Base-by-base conservation (phyloP, 257 asterid genomes). In the Solanum sparsipilum region DNA sequence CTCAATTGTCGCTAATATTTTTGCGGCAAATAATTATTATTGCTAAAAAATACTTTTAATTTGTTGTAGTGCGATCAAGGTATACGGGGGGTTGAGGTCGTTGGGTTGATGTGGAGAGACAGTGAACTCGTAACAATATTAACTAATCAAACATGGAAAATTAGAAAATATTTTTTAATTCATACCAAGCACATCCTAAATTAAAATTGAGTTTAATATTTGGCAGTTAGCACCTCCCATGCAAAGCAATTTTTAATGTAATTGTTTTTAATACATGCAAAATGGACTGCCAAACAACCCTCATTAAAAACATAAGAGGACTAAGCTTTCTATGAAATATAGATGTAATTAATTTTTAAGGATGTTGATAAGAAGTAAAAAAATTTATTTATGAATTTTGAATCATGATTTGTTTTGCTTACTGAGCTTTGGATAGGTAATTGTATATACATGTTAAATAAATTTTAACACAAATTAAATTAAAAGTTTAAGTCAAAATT, bases 1-100 rank as follows among this genome's bases (percentile, higher is more conserved):
- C 63, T 52, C 1, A 16, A 52, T 18, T 52, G 4, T 0, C 0
- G 63, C 9, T 52, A 52, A 52, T 52, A 52, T 1, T 52, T 52
- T 6, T 52, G 9, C 9, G 0, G 1, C 0, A 0, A 52, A 16
- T 52, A 16, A 52, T 52, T 52, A 52, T 52, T 5, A n/a, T n/a
- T n/a, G n/a, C n/a, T n/a, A n/a, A n/a, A n/a, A n/a, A n/a, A n/a
- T n/a, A n/a, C n/a, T n/a, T n/a, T n/a, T n/a, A n/a, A n/a, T n/a
- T n/a, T n/a, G n/a, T n/a, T n/a, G n/a, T n/a, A 7, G 65, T 56
- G 25, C 11, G 11, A 56, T 7, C n/a, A 56, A 56, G 65, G 4
- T 29, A 29, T 3, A 2, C 6, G n/a, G 21, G 63, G 21, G 63
- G 4, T 52, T 52, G 63, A 2, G 9, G 0, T 7, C 9, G 9